Evolutionary conservation across 2,329 filamentous ascomycete genomes (phyloP).

Genomic region (Corniculantispora saksenae): DNA sequence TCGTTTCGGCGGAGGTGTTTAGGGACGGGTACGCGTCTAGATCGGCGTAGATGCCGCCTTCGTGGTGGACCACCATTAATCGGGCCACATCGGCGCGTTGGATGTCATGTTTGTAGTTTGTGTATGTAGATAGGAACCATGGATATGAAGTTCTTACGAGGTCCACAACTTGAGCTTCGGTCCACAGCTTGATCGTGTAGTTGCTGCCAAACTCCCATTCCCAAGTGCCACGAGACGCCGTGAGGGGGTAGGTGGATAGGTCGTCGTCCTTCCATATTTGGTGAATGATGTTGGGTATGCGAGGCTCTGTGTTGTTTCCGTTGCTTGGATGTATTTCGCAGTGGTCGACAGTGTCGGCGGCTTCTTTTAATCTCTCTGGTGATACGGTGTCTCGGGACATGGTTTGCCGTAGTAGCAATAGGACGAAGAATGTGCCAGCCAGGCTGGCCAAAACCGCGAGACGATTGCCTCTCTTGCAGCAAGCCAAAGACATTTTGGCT

Average conservation of each 20-base stretch:
- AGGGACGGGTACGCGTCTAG: conserved; percentile 25
- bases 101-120: conserved; percentile 26
- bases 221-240: conserved; percentile 22
- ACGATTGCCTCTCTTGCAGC: background rate
- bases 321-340: background rate
- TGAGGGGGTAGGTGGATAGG: conserved; percentile 22
- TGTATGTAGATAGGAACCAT: conserved; percentile 27
- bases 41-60: conserved; percentile 29
- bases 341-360: conserved; percentile 9
- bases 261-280: conserved; percentile 28
- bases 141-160: conserved; percentile 24
- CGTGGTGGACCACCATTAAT: conserved; percentile 26
- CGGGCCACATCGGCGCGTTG: conserved; percentile 28
- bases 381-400: background rate
- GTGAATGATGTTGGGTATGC: conserved; percentile 25
- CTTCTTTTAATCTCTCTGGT: background rate
- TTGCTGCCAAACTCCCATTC: conserved; percentile 21
- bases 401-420: background rate
- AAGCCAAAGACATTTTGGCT: background rate
- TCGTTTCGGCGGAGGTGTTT: conserved; percentile 5
- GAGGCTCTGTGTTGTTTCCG: background rate
- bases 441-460: background rate
- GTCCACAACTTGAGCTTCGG: conserved; percentile 24
- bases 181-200: conserved; percentile 29
- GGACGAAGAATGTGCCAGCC: background rate